These are phyloP conservation scores for Triadica sebifera DNA, from an alignment of 345 rosid species.

Conservation along the genomic window DNA sequence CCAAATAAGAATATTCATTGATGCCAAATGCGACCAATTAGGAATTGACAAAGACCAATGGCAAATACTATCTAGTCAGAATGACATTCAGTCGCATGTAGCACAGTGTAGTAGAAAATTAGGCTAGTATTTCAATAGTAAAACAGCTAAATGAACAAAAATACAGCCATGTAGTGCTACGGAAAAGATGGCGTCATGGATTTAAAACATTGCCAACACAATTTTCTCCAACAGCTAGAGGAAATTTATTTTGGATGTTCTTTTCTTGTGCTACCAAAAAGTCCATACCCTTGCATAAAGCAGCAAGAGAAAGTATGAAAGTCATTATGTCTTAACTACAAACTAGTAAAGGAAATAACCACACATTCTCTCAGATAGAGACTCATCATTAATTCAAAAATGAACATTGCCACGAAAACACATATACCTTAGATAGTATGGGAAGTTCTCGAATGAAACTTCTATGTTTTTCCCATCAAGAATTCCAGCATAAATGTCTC, in stretches of 20 bases:
- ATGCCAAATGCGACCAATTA: neutral
- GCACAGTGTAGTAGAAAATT: neutral
- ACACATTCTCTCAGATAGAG: neutral
- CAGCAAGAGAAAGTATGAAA: neutral
- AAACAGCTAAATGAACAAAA: neutral
- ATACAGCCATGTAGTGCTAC: neutral
- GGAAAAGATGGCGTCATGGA: neutral
- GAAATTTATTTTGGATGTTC: neutral
- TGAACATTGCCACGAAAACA: slow-evolving; percentile 3
- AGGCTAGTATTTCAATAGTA: neutral
- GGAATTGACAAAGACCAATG: neutral
- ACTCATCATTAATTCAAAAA: neutral
- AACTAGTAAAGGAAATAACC: neutral
- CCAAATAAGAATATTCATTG: neutral
- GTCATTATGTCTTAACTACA: neutral
- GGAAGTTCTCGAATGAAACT: slow-evolving; percentile 78
- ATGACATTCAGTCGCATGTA: neutral
- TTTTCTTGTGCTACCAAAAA: neutral
- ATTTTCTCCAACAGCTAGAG: neutral
- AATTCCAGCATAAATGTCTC: slow-evolving; percentile 65
- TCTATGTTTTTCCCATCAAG: slow-evolving; percentile 67
- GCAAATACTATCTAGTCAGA: neutral
- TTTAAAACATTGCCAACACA: neutral
- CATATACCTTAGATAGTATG: slow-evolving; percentile 79
- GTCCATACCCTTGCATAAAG: neutral